Base-by-base conservation (phyloP, 352 stramenopile genomes). In the Globisporangium sylvaticum region DNA sequence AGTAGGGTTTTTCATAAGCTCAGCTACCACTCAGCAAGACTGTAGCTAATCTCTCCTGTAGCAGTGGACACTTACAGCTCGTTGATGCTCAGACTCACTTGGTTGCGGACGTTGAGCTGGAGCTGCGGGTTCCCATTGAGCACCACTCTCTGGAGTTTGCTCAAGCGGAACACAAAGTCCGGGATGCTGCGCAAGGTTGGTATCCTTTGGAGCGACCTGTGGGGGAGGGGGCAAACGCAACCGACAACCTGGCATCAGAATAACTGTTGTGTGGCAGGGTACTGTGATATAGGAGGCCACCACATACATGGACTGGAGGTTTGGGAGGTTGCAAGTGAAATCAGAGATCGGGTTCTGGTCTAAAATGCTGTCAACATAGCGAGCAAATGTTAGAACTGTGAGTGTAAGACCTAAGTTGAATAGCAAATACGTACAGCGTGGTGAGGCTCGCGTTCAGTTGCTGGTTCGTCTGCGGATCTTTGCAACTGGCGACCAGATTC, bases 401-500 rank as follows among this genome's bases (percentile, higher is more conserved):
- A 46, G 39, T 20, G 0, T 7, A n/a, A 46, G 15, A n/a, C 15
- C 39, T 46, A n/a, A 15, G 39, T 8, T 46, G 39, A 46, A n/a
- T 9, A n/a, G 15, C 39, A 37, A 22, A 10, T 48, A 42, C 68
- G n/a, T 37, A 72, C 69, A 75, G 42, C 2, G 54, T 67, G 20
- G 56, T 57, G 32, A 75, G 56, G 22, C 56, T 69, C n/a, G 65
- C 64, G 20, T 58, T 58, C 1, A 58, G 42, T 4, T 32, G 58
- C n/a, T 61, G 14, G 7, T 20, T 42, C 3, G 39, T 15, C 14
- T 27, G 18, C 18, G 69, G 69, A 27, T 70, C 63, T 31, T 39
- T 37, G n/a, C 77, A 84, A 10, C 56, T 14, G 0, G 67, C 58
- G 27, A 84, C 58, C 0, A 39, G 31, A 54, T 81, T 84, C 3